Evolutionary conservation across 495 filamentous ascomycete species (phyloP), one percentile per base, ranked within the genome.

Genomic region (Trichoderma parareesei): DNA sequence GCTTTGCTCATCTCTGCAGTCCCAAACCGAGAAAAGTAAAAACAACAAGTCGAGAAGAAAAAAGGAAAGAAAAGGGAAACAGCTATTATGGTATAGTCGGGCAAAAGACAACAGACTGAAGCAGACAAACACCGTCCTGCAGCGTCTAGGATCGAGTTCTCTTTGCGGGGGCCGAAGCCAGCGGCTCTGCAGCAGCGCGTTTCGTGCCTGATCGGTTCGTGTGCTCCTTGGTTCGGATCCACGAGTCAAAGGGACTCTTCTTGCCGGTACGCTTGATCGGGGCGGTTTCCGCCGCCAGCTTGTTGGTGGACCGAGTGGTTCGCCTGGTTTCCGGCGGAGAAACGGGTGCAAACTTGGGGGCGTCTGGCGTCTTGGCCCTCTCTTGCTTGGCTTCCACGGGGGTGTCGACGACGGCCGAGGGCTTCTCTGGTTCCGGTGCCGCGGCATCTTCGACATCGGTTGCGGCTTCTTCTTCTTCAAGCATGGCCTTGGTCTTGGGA

Each of bases 201-300:
- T 62, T 62, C 53, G 53, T 57, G 53, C 53, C 53, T 16, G 53
- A 57, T 62, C 63, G 67, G 33, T 69, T 38, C 57, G 68, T 48
- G 44, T 68, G 62, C 70, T 71, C 72, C 79, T 90, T 90, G 66
- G 80, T 82, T 20, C 87, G 82, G 46, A 78, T 77, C 87, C 88
- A 91, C 60, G 75, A 75, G 67, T 85, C 82, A 67, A 90, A 92
- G 0, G 87, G 86, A 69, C 86, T 89, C 13, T 74, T 74, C 67
- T 82, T 85, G 57, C 70, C 69, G 18, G 65, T 55, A 27, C 67
- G 53, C 69, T 70, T 77, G 33, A 71, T 57, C 11, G 77, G 71
- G 0, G 76, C 69, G 13, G 68, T 59, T 2, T 65, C 71, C 9
- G 60, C 66, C 10, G 65, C 60, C 14, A 71, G 67, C 67, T 75